Evolutionary conservation across 2,329 filamentous ascomycete species (phyloP).

Genomic region (Aspergillus latus): DNA sequence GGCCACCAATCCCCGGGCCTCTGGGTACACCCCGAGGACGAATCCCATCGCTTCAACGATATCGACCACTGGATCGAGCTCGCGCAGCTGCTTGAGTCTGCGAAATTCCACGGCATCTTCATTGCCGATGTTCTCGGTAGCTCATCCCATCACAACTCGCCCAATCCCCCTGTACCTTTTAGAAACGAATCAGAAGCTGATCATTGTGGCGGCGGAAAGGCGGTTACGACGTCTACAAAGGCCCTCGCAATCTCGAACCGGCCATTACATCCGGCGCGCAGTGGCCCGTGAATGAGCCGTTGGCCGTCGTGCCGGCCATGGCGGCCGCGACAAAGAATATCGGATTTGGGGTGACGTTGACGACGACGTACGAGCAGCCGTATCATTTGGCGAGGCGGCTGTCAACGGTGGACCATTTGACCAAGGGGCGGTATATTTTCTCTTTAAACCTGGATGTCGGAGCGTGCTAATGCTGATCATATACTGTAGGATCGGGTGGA

Average conservation of each 20-base stretch:
- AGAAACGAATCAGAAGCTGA: too few species aligned
- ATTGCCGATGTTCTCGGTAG: constrained; percentile 61
- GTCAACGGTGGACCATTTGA: constrained; percentile 66
- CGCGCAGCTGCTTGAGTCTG: constrained; percentile 59
- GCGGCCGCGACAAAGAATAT: constrained; percentile 66
- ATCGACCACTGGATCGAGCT: constrained; percentile 62
- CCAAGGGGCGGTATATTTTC: constrained; percentile 54
- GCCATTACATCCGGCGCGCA: constrained; percentile 64
- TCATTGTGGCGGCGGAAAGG: constrained; percentile 32
- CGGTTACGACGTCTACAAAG: constrained; percentile 69
- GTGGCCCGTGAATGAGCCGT: constrained; percentile 70
- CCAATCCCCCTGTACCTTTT: too few species aligned
- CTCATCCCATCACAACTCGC: too few species aligned
- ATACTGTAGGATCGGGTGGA: constrained; percentile 53
- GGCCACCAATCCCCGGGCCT: constrained; percentile 58
- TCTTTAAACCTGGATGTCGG: too few species aligned
- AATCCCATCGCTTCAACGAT: constrained; percentile 61
- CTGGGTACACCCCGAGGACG: constrained; percentile 65
- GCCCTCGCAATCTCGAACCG: constrained; percentile 59
- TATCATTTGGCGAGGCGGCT: constrained; percentile 66
- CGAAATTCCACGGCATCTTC: constrained; percentile 66
- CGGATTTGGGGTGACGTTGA: constrained; percentile 67
- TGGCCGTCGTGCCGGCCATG: constrained; percentile 65
- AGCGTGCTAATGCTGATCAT: not conserved
- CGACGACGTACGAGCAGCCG: constrained; percentile 68